Conservation (phyloP, 2,329 filamentous ascomycete species). For the Tolypocladium ophioglossoides region DNA sequence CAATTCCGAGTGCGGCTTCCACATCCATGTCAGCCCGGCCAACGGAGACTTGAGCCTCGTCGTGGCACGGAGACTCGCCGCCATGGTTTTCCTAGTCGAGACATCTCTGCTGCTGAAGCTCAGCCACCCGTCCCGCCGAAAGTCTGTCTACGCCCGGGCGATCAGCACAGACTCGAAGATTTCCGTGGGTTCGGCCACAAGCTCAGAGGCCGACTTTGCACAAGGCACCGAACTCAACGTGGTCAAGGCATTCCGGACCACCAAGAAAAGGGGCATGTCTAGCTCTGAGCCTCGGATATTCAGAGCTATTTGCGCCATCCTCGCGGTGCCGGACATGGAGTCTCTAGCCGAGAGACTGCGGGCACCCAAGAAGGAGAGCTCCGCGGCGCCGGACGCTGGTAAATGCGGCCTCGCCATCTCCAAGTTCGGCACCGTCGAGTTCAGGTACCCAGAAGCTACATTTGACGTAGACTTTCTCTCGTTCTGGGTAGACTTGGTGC, state of each 20-base stretch:
- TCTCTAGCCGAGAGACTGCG: background rate
- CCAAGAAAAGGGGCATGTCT: background rate
- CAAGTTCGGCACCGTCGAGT: slow-evolving; percentile 14
- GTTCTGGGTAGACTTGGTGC: slow-evolving; percentile 13
- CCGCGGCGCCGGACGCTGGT: background rate
- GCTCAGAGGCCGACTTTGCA: background rate
- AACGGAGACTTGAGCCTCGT: slow-evolving; percentile 6
- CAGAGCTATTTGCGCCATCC: background rate
- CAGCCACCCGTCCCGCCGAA: slow-evolving; percentile 12
- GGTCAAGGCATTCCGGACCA: background rate
- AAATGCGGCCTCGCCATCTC: slow-evolving; percentile 14
- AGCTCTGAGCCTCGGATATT: background rate
- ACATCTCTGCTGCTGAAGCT: slow-evolving; percentile 10
- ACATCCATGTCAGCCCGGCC: slow-evolving; percentile 14
- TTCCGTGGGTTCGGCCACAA: background rate
- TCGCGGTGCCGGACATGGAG: background rate
- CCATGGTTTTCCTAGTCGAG: slow-evolving; percentile 13
- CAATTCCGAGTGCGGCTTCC: slow-evolving; percentile 15
- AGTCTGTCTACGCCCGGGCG: slow-evolving; percentile 8
- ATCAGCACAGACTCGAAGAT: slow-evolving; percentile 9
- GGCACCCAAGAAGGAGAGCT: background rate
- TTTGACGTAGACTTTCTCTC: slow-evolving; percentile 14
- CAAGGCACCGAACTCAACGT: background rate
- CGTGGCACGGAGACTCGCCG: slow-evolving; percentile 9
- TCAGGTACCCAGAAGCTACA: slow-evolving; percentile 16